phyloP scores from a whole-genome alignment of 768 basidiomycete genomes.

The Gloeopeniophorella convolvens region DNA sequence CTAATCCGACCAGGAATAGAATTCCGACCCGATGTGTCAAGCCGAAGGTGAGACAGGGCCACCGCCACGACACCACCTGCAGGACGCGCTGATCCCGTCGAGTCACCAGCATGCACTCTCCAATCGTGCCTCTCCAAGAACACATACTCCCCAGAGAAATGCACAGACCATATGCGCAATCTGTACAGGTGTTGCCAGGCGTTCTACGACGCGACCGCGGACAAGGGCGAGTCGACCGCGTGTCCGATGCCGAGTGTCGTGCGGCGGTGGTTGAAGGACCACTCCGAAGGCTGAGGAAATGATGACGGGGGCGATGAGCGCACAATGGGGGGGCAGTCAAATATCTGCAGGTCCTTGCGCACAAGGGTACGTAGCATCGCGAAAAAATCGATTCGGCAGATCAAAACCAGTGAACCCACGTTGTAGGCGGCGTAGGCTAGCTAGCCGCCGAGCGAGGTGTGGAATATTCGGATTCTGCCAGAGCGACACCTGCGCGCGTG shows the following conservation, averaged over 20 bases:
- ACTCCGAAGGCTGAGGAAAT: slow-evolving; percentile 34
- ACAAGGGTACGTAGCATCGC: too few species aligned
- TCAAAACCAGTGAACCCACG: too few species aligned
- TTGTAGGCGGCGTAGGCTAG: too few species aligned
- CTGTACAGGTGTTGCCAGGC: slow-evolving; percentile 58
- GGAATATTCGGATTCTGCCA: too few species aligned
- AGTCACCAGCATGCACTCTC: slow-evolving; percentile 49
- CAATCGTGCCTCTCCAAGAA: slow-evolving; percentile 59
- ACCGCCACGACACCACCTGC: not conserved
- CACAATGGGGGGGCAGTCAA: too few species aligned
- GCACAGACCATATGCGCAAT: slow-evolving; percentile 41
- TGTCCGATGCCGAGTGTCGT: slow-evolving; percentile 53
- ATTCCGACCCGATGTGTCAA: slow-evolving; percentile 14
- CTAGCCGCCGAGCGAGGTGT: too few species aligned
- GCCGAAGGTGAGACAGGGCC: slow-evolving; percentile 12
- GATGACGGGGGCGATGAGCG: too few species aligned
- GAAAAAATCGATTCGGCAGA: too few species aligned
- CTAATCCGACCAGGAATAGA: not conserved
- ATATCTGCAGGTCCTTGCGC: too few species aligned
- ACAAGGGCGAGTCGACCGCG: slow-evolving; percentile 45
- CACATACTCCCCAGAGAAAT: slow-evolving; percentile 59
- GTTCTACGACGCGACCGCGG: slow-evolving; percentile 48
- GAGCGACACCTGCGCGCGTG: too few species aligned
- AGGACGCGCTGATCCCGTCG: not conserved
- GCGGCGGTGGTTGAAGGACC: slow-evolving; percentile 52